Conservation (phyloP, 441 rosid genomes). For the Pelargonium australe region DNA sequence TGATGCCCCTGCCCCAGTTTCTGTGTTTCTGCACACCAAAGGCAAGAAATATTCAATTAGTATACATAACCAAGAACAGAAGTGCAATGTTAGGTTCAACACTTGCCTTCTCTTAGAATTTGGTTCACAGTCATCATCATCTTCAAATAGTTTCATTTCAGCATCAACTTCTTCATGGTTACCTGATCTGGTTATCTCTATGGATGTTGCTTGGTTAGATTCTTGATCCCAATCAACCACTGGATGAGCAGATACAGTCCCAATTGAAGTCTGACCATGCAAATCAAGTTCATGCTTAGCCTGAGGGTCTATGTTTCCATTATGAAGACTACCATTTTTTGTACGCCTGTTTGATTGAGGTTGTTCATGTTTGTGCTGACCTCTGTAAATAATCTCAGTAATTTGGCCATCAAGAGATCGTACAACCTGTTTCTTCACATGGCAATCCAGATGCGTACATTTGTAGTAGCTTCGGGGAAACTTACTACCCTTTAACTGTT, state of each 20-base stretch:
- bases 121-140: constrained; percentile 59
- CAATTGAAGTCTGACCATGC: constrained; percentile 12
- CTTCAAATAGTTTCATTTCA: constrained; percentile 38
- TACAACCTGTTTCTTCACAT: constrained; percentile 66
- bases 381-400: constrained; percentile 65
- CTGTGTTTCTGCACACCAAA: constrained; percentile 24
- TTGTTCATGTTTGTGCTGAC: constrained; percentile 56
- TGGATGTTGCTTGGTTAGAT: constrained; percentile 19
- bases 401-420: constrained; percentile 68
- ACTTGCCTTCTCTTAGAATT: constrained; percentile 64
- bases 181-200: constrained; percentile 32
- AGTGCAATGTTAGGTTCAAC: background rate
- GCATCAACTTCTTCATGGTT: constrained; percentile 52
- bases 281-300: too few relatives aligned
- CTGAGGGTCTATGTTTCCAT: constrained; percentile 21
- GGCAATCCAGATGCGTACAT: constrained; percentile 57
- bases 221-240: constrained; percentile 31
- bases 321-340: constrained; percentile 38
- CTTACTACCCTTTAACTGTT: constrained; percentile 65
- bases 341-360: constrained; percentile 52
- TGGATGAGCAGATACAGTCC: constrained; percentile 26
- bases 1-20: constrained; percentile 54
- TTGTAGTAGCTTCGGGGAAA: constrained; percentile 72
- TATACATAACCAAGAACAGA: background rate
- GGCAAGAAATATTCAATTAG: constrained; percentile 1